Conservation (phyloP, 108 stramenopile genomes). For the Nannochloropsis oceanica region DNA sequence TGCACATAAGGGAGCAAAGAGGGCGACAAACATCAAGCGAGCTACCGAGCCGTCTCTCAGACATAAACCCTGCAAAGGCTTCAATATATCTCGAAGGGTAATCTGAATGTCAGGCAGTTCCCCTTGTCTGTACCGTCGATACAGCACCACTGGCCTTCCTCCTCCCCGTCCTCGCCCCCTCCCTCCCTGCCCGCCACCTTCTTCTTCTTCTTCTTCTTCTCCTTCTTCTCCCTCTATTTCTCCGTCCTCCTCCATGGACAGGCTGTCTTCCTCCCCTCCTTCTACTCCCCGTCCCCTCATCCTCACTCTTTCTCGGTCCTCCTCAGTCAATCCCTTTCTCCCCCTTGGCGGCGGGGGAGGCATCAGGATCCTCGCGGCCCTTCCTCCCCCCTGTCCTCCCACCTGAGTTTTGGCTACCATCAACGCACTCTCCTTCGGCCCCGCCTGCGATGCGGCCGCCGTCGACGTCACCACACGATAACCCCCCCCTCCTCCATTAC, state of each 20-base stretch:
- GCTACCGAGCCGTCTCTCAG: constrained; percentile 28
- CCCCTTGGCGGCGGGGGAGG: not conserved
- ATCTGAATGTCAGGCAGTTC: constrained; percentile 41
- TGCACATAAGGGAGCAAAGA: constrained; percentile 9
- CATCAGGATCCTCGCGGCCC: not conserved
- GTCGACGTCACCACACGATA: not conserved
- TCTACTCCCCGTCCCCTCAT: not conserved
- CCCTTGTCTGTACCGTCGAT: constrained; percentile 35
- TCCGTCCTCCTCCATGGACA: not conserved
- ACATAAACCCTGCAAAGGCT: constrained; percentile 32
- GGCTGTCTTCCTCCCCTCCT: too few species aligned
- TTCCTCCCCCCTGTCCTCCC: not conserved
- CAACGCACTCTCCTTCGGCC: not conserved
- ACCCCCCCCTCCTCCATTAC: not conserved
- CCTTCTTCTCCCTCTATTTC: not conserved
- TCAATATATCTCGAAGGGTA: constrained; percentile 25
- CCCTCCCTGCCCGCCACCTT: not conserved
- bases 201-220: not conserved
- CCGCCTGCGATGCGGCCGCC: not conserved
- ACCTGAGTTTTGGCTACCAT: not conserved
- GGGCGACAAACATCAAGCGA: constrained; percentile 11
- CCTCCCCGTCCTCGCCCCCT: not conserved
- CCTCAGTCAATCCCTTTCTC: not conserved
- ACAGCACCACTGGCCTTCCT: constrained; percentile 33
- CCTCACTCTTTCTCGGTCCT: not conserved